Base-by-base conservation (phyloP, 371 early-diverging fungal genomes). In the Mucor lusitanicus region DNA sequence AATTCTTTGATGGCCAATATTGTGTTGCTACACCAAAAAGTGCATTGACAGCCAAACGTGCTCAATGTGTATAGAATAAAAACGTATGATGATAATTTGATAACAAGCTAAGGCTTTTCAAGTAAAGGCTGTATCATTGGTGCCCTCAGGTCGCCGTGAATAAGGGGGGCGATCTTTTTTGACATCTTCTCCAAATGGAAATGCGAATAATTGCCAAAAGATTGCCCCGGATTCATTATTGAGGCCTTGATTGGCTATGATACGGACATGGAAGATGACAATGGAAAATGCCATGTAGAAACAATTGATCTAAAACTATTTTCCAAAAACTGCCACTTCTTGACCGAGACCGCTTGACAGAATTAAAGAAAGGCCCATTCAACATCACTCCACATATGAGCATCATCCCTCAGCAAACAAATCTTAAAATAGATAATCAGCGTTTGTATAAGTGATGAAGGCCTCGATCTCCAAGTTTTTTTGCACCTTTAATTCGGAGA, bases 271-370 rank as follows among this genome's bases (percentile, higher is more conserved):
- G 55, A 17, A 25, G 8, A 50, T 25, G 27, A 55, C 15, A 55
- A 55, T 55, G 8, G 55, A 55, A 55, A 55, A 55, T 55, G n/a
- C 55, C 28, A 9, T 32, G 30, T 55, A 55, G 55, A 55, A 55
- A 32, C 17, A 55, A 17, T 32, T 30, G 32, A 27, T 32, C 32
- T 30, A 1, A 55, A 55, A 55, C 15, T 55, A 32, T 30, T 55
- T 30, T 55, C 19, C n/a, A 55, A 30, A 15, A 12, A 21, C 27
- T 53, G 11, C 5, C 30, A 55, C 17, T 6, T 30, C 8, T 55
- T 30, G 32, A 55, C 15, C 55, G 32, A 55, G 55, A 30, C 32
- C 32, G 3, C 15, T 54, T 30, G 15, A 30, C n/a, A 54, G 17
- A 28, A 28, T 8, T 8, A 54, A 30, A 30, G 23, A n/a, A 30